phyloP scores from a whole-genome alignment of 2,329 filamentous ascomycete genomes.

The Elsinoe necatrix region DNA sequence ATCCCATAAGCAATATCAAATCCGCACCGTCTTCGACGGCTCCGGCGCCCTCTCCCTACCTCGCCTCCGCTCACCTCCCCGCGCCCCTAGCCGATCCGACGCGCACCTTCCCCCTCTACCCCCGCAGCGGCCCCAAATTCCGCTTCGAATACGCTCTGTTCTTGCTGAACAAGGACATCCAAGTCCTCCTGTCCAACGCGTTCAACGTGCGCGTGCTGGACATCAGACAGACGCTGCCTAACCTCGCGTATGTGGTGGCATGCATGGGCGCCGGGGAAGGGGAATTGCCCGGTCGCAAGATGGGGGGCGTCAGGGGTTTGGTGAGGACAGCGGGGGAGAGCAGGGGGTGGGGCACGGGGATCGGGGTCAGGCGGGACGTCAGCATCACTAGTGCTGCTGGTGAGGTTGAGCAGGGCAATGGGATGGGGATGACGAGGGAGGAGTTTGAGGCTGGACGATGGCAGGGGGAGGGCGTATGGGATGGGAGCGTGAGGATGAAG shows the following conservation, averaged over 20 bases:
- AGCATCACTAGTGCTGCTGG: not conserved
- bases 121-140: constrained; percentile 61
- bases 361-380: constrained; percentile 14
- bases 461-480: not conserved
- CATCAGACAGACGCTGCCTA: constrained; percentile 83
- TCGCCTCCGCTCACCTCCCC: constrained; percentile 8
- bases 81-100: constrained; percentile 14
- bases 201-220: constrained; percentile 76
- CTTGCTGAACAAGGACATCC: constrained; percentile 91
- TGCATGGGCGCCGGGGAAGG: constrained; percentile 73
- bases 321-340: constrained; percentile 21
- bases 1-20: constrained; percentile 50
- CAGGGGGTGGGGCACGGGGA: constrained; percentile 18
- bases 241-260: constrained; percentile 86
- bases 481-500: constrained; percentile 5
- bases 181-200: constrained; percentile 52
- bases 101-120: constrained; percentile 67
- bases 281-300: constrained; percentile 49
- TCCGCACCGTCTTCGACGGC: constrained; percentile 27
- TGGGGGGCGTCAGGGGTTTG: constrained; percentile 45
- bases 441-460: not conserved
- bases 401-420: not conserved
- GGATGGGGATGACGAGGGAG: constrained; percentile 3
- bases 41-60: constrained; percentile 21
- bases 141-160: constrained; percentile 96